Percentiles rank a stretch among this genome's conserved stretches.
Evolutionary conservation across 805 yeast species (phyloP).

Genomic region (Candida pseudoglaebosa): DNA sequence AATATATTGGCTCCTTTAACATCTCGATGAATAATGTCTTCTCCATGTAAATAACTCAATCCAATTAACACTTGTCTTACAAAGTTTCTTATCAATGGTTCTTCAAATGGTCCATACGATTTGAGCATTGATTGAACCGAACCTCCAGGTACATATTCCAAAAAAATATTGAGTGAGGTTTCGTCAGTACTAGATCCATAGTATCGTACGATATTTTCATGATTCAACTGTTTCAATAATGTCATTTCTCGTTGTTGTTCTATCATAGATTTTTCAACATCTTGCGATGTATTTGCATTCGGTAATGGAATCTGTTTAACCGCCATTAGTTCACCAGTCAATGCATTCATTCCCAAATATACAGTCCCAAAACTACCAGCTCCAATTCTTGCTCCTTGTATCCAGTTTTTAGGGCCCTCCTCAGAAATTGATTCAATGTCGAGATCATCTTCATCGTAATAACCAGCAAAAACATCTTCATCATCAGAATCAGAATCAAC

Average conservation of each 20-base stretch:
- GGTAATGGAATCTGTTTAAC: constrained; percentile 88
- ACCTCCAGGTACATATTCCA: constrained; percentile 55
- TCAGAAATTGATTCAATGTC: constrained; percentile 6
- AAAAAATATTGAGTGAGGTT: constrained; percentile 69
- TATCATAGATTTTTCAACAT: constrained; percentile 51
- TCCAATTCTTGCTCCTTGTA: constrained; percentile 89
- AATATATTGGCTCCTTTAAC: constrained; percentile 86
- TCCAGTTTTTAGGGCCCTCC: constrained; percentile 69
- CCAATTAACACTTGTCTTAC: constrained; percentile 76
- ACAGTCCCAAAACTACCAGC: constrained; percentile 95
- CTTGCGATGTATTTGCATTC: constrained; percentile 29
- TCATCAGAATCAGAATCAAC: constrained; percentile 38
- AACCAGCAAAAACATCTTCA: constrained; percentile 32
- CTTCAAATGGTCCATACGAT: constrained; percentile 78
- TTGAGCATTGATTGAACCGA: constrained; percentile 62
- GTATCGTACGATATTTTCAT: constrained; percentile 89
- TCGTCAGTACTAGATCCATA: constrained; percentile 82
- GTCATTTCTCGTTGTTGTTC: constrained; percentile 81
- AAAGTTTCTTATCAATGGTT: constrained; percentile 66
- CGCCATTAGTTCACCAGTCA: constrained; percentile 95
- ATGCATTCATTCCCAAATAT: constrained; percentile 83
- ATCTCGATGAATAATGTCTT: constrained; percentile 78
- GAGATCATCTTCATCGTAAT: constrained; percentile 9
- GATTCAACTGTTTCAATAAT: constrained; percentile 73
- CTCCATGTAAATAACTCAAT: constrained; percentile 66